phyloP scores from a whole-genome alignment of 306 rosid species.

The Begonia loranthoides region DNA sequence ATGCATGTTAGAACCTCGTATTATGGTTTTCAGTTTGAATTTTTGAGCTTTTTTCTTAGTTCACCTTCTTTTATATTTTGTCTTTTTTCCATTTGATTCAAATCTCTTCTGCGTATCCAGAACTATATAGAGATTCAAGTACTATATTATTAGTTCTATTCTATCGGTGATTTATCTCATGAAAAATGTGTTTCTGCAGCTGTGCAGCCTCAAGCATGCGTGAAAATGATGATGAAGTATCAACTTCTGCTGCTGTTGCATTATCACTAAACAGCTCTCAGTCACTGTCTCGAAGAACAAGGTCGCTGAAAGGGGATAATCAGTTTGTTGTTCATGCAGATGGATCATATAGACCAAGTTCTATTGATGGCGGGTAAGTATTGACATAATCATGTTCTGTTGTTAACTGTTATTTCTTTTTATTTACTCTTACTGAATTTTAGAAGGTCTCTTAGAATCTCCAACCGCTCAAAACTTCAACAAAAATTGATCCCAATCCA shows the following conservation, averaged over 20 bases:
- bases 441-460: no score
- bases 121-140: background rate
- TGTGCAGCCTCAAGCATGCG: constrained; percentile 43
- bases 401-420: background rate
- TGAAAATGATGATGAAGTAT: constrained; percentile 78
- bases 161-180: background rate
- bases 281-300: constrained; percentile 88
- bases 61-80: no score
- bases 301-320: constrained; percentile 67
- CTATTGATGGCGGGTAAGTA: constrained; percentile 82
- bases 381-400: constrained; percentile 7
- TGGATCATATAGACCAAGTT: constrained; percentile 59
- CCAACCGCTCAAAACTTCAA: no score
- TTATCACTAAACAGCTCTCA: constrained; percentile 55
- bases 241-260: constrained; percentile 71
- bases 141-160: background rate
- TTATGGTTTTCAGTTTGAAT: no score
- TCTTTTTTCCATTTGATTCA: no score
- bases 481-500: no score
- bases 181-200: constrained; percentile 30
- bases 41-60: no score
- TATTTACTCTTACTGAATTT: background rate
- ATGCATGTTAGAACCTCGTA: no score
- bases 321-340: constrained; percentile 47
- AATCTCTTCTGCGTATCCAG: background rate